Conservation (phyloP, 176 grass and related monocot species). For the Oropetium thomaeum region DNA sequence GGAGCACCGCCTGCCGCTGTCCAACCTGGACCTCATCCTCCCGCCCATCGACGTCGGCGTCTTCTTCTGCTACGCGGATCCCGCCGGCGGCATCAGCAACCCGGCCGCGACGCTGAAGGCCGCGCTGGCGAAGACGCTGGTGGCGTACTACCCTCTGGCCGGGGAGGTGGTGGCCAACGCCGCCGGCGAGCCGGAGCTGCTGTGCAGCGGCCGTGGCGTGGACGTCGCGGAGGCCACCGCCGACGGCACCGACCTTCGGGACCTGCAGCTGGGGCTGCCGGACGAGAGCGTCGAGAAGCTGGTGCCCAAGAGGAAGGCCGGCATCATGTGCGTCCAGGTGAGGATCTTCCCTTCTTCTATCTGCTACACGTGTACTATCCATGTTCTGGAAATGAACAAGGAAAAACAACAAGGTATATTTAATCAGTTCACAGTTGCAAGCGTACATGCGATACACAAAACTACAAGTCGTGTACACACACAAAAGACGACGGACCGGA, state of each 20-base stretch:
- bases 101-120: constrained; percentile 33
- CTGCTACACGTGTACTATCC: too few species aligned
- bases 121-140: constrained; percentile 51
- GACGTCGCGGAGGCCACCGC: constrained; percentile 41
- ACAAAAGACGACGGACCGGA: neutral
- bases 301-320: constrained; percentile 52
- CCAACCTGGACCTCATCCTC: constrained; percentile 74
- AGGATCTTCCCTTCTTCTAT: neutral
- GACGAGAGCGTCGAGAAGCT: constrained; percentile 56
- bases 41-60: constrained; percentile 59
- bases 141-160: constrained; percentile 58
- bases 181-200: constrained; percentile 64
- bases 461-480: neutral
- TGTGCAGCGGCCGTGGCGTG: constrained; percentile 66
- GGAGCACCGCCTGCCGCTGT: constrained; percentile 49
- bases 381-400: too few species aligned
- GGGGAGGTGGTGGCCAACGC: constrained; percentile 53
- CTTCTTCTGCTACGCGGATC: constrained; percentile 64
- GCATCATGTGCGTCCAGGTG: constrained; percentile 58
- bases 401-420: too few species aligned
- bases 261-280: constrained; percentile 37
- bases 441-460: neutral
- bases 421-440: too few species aligned
- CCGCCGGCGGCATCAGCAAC: neutral
- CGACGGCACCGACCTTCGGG: constrained; percentile 33